Evolutionary conservation across 2,329 filamentous ascomycete species (phyloP), one percentile per base, ranked within the genome.

Genomic region (Exutisphaerella laricina): DNA sequence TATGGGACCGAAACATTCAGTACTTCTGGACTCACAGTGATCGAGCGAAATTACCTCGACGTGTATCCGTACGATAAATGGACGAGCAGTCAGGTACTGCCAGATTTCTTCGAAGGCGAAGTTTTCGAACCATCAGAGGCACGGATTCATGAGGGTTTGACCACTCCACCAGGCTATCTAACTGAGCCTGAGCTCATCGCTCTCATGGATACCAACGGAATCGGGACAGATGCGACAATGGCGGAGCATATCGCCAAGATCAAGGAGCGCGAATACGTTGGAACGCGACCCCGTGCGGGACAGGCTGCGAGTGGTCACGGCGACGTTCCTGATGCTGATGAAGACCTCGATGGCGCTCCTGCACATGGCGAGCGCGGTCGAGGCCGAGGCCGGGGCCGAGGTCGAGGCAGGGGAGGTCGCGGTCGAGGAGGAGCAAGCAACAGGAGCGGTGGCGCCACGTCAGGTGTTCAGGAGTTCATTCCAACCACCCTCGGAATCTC

Each of bases 181-280:
- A 97, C 92, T 0, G 92, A 98, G 62, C 89, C 92, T 0, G 92
- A 98, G 62, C 73, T 98, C 18, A 95, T 98, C 60, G 85, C 84
- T 3, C 76, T 98, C 8, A 98, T 98, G 92, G 92, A 98, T 68
- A 89, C 88, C 32, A 98, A 98, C 61, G 92, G 92, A 2, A 98
- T 98, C 51, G 92, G 92, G 9, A 98, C 92, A 7, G 92, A 98
- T 68, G 92, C 92, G 5, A 98, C 92, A 1, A 98, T 98, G 92
- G 92, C 92, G 0, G 92, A 98, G 58, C 92, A 98, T 61, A 98
- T 98, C 58, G 81, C 86, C 46, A 98, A 90, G 66, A 94, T 98
- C 57, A 88, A 97, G 65, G 80, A 89, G 45, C 75, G 92, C 46
- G 76, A 89, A 55, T 98, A 98, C 59, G 90, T 88, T 37, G 78